These are phyloP conservation scores for Houttuynia cordata DNA, from an alignment of 164 flowering plant genomes.

Conservation along the genomic window DNA sequence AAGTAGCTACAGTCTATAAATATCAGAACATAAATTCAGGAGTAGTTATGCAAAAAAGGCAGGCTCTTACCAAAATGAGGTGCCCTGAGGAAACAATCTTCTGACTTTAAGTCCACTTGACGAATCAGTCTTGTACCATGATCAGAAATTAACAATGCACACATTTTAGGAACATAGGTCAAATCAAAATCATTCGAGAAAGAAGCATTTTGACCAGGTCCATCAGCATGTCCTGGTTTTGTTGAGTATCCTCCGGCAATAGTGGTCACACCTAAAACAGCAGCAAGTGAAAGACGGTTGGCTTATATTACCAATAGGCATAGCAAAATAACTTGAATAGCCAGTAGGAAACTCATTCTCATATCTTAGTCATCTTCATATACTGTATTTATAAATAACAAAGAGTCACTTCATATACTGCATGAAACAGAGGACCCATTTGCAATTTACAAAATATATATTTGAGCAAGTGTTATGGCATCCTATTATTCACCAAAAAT, in stretches of 20 bases:
- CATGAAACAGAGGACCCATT: background rate
- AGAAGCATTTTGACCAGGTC: slow-evolving; percentile 64
- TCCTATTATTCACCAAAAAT: no score
- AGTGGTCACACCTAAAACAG: slow-evolving; percentile 57
- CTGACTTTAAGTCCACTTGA: slow-evolving; percentile 45
- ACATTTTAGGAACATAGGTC: slow-evolving; percentile 36
- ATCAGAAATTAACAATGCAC: slow-evolving; percentile 58
- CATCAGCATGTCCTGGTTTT: slow-evolving; percentile 42
- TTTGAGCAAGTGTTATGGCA: no score
- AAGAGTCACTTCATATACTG: background rate
- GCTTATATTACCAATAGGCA: background rate
- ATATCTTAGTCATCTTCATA: no score
- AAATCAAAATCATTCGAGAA: slow-evolving; percentile 63
- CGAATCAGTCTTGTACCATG: slow-evolving; percentile 55
- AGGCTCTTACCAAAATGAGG: slow-evolving; percentile 28
- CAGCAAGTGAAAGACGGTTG: background rate
- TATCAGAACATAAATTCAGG: background rate
- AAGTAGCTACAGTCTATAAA: background rate
- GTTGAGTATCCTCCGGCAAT: slow-evolving; percentile 58
- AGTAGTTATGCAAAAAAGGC: no score
- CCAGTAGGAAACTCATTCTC: no score
- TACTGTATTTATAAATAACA: background rate
- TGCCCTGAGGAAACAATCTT: slow-evolving; percentile 39
- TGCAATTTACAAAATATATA: no score
- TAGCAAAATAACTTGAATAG: no score